Evolutionary conservation across 345 rosid species (phyloP), one percentile per base, ranked within the genome.

Genomic region (Euclidium syriacum): DNA sequence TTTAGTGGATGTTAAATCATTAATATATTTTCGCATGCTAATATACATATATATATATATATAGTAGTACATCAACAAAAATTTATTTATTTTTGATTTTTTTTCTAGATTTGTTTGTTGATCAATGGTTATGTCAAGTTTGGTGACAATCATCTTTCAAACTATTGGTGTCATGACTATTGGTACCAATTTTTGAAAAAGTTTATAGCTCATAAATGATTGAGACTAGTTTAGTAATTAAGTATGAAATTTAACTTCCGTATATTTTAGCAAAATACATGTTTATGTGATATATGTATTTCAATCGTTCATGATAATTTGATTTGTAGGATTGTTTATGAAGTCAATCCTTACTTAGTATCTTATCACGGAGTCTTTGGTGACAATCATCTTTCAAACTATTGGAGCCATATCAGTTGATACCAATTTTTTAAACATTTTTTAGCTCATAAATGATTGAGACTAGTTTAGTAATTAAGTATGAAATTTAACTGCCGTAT

Each of bases 141-240:
- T 51, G 73, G 61, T 68, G 10, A 42, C 10, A 42, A 24, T 17
- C 1, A 25, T 34, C 54, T 60, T 26, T 68, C 73, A 68, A 18
- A 33, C 52, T 30, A 11, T 50, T 22, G 65, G 43, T 58, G 39
- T 63, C 30, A 14, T 26, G 7, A 17, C 30, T 36, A 15, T 22
- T 46, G 56, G 40, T 65, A 11, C 52, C 53, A 32, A 10, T 8
- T 29, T 14, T 38, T 27, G 10, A 26, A 57, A 22, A 12, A 57
- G 36, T 3, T 36, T 10, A 11, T 30, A 19, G 30, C 41, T 5
- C 52, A 44, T 22, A 44, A 12, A 32, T 33, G 39, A 55, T 26
- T 6, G 35, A 34, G 39, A 35, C 7, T 29, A 24, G 2, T 46
- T 46, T 2, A 29, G 8, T 6, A 5, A 29, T 29, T 5, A 22